Evolutionary conservation across 352 stramenopile species (phyloP).

Genomic region (Phytophthora hybrid): DNA sequence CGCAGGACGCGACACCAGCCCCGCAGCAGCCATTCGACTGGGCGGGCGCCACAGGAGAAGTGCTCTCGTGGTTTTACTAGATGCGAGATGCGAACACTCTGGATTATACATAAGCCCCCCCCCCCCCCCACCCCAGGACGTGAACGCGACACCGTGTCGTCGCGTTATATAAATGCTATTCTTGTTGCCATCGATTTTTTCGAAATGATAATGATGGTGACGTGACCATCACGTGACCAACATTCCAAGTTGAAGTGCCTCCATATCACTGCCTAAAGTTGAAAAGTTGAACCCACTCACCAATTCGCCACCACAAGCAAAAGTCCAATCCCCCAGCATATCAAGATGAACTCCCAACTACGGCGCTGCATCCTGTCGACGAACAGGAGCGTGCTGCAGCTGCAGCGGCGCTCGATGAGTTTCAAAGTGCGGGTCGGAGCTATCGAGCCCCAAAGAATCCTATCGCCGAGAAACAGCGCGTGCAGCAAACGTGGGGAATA

Average conservation of each 20-base stretch:
- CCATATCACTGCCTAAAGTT: too few relatives aligned
- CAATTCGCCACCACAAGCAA: conserved; percentile 20
- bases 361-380: conserved; percentile 14
- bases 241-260: too few relatives aligned
- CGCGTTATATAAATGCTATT: too few relatives aligned
- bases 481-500: conserved; percentile 49
- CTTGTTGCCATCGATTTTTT: too few relatives aligned
- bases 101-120: background rate
- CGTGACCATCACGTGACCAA: too few relatives aligned
- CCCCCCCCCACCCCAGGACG: too few relatives aligned
- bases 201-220: too few relatives aligned
- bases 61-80: conserved; percentile 50
- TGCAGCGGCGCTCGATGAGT: conserved; percentile 29
- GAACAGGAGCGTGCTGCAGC: conserved; percentile 2
- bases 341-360: conserved; percentile 19
- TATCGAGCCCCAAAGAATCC: conserved; percentile 21
- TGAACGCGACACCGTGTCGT: too few relatives aligned
- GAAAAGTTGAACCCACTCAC: background rate
- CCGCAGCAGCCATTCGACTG: conserved; percentile 27
- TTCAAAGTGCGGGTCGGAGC: conserved; percentile 32
- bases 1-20: conserved; percentile 26
- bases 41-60: conserved; percentile 34
- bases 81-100: conserved; percentile 1
- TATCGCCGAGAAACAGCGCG: conserved; percentile 25
- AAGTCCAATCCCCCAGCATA: background rate